Evolutionary conservation across 768 basidiomycete genomes (phyloP), one percentile per base, ranked within the genome.

Genomic region (Ramaria rubella): DNA sequence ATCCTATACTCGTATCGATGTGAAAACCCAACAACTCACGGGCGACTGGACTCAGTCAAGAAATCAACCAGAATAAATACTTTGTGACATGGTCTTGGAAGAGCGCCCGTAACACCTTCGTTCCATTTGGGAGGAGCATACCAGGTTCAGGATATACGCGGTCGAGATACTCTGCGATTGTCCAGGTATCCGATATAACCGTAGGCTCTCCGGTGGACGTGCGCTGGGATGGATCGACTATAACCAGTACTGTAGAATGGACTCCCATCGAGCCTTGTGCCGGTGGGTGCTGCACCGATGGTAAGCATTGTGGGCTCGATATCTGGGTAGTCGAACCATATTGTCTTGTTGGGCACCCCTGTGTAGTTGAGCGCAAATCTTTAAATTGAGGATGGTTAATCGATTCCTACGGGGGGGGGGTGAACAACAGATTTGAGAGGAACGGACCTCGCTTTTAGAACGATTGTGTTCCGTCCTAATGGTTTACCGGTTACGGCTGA

Each of bases 271-370:
- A 63, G 55, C 30, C 66, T 66, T 19, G 48, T 63, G 17, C 40
- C 43, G 0, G 73, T 75, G 11, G 77, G 72, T 1, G 62, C 56
- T 2, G 75, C 73, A 1, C 74, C 73, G 26, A 75, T 58, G 52
- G 72, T 65, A 53, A 69, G 68, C 62, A 65, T 65, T 45, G 66
- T 61, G 0, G 50, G 26, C 50, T 66, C 73, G 50, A 84, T 76
- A 52, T 82, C 77, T 3, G 76, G 76, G 58, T 72, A 78, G 57
- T 81, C 80, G 53, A 82, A 63, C 75, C 77, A 79, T 44, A 74
- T 70, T 4, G 80, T 81, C 60, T 68, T 73, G 65, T 76, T 76
- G 1, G 73, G 62, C 19, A 75, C 45, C 24, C 66, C 64, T 60
- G 77, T 77, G 66, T 69, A 65, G 58, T 75, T 75, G 52, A 75